Evolutionary conservation across 2,329 filamentous ascomycete species (phyloP).

Genomic region (Aspergillus ruber): DNA sequence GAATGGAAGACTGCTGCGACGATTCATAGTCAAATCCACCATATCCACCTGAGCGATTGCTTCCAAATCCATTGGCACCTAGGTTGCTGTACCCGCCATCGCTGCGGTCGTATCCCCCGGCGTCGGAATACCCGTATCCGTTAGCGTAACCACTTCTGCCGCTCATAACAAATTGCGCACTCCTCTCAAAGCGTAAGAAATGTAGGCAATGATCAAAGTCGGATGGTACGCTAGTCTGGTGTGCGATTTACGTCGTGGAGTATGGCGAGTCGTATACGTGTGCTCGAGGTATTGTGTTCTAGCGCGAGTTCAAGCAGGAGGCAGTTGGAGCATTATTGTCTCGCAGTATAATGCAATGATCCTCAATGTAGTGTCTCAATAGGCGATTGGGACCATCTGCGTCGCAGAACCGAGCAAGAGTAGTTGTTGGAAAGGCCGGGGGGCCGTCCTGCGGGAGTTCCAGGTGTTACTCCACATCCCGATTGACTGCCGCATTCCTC

Average conservation of each 20-base stretch:
- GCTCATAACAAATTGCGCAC: slow-evolving; percentile 25
- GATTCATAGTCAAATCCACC: slow-evolving; percentile 36
- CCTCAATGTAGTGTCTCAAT: neutral
- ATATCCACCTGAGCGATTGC: slow-evolving; percentile 36
- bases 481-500: neutral
- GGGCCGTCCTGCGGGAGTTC: neutral
- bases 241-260: neutral
- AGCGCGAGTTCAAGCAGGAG: neutral
- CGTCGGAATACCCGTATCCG: slow-evolving; percentile 32
- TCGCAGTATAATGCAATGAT: neutral
- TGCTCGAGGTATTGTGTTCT: neutral
- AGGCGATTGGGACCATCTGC: neutral
- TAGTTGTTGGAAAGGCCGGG: neutral
- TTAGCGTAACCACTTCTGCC: slow-evolving; percentile 30
- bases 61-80: slow-evolving; percentile 28
- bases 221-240: neutral
- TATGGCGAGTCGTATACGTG: neutral
- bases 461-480: neutral
- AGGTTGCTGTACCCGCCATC: slow-evolving; percentile 28
- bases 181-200: neutral
- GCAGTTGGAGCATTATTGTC: neutral
- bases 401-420: neutral
- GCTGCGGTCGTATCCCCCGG: slow-evolving; percentile 28
- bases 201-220: neutral
- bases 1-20: slow-evolving; percentile 20